Evolutionary conservation across 768 basidiomycete species (phyloP).

Genomic region (Russula abietina): DNA sequence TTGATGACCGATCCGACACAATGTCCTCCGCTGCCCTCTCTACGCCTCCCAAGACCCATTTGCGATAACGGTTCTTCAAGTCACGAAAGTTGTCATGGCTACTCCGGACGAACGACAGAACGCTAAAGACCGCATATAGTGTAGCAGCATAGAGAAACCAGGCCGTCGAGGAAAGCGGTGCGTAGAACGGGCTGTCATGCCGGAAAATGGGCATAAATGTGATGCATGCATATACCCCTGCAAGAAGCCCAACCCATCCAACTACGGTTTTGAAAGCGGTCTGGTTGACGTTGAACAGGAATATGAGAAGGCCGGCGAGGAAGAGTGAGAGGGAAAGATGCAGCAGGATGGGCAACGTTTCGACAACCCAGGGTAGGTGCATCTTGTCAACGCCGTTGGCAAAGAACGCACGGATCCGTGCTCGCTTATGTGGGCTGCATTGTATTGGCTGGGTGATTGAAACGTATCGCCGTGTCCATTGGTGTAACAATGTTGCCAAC

Average conservation of each 20-base stretch:
- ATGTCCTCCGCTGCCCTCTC: neutral
- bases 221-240: neutral
- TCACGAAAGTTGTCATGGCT: neutral
- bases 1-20: neutral
- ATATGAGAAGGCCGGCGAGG: constrained; percentile 1
- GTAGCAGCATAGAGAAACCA: neutral
- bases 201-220: constrained; percentile 5
- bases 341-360: neutral
- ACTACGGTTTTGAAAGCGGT: neutral
- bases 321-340: neutral
- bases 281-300: neutral
- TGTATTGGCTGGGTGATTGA: neutral
- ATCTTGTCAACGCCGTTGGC: neutral
- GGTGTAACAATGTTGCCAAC: neutral
- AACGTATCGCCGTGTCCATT: neutral
- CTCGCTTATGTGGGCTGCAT: constrained; percentile 3
- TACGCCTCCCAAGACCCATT: neutral
- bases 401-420: neutral
- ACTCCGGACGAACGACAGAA: neutral
- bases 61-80: neutral
- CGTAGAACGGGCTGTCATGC: neutral
- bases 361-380: neutral
- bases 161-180: neutral
- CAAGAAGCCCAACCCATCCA: neutral
- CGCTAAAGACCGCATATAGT: neutral